Base-by-base conservation (phyloP, 208 protist genomes). In the Acanthamoeba castellanii region DNA sequence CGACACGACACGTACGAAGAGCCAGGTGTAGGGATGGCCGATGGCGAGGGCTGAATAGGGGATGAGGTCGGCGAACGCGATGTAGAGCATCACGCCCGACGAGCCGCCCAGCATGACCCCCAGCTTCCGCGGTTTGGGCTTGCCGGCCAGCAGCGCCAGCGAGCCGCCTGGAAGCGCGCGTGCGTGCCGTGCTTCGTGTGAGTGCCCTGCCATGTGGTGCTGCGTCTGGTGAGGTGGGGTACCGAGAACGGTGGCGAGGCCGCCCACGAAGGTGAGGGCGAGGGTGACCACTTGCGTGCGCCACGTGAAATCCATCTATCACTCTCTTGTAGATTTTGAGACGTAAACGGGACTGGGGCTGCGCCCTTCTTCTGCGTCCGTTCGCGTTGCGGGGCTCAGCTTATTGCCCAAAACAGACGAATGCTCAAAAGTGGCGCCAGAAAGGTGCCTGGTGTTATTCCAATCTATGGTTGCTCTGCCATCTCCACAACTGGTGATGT, bases 71-170 rank as follows among this genome's bases (percentile, higher is more conserved):
- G 89, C 88, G 74, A 97, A 96, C 13, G 95, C 94, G 9, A 97
- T 96, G 84, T 97, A 96, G 18, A 97, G 66, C 96, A 97, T 97
- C 47, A 97, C 96, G 72, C 96, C 96, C 3, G 93, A 76, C 57
- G 96, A 95, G 50, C 95, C 95, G 84, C 95, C 91, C 25, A 97
- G 59, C 95, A 97, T 95, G 78, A 94, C 74, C 32, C 96, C 96
- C 42, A 97, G 93, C n/a, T 94, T 34, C 61, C 61, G 70, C 27
- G 45, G 57, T 9, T 52, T 92, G 55, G 94, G 95, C 45, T 57
- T 92, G 50, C 76, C 93, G 4, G 92, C 37, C 50, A 96, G 76
- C 4, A 96, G 5, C 32, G 95, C 89, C 52, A 95, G 93, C 32
- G 91, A 55, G 30, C 95, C 95, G 47, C 95, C 94, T 95, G 9